Conservation (phyloP, 306 rosid species). For the Corylus avellana region DNA sequence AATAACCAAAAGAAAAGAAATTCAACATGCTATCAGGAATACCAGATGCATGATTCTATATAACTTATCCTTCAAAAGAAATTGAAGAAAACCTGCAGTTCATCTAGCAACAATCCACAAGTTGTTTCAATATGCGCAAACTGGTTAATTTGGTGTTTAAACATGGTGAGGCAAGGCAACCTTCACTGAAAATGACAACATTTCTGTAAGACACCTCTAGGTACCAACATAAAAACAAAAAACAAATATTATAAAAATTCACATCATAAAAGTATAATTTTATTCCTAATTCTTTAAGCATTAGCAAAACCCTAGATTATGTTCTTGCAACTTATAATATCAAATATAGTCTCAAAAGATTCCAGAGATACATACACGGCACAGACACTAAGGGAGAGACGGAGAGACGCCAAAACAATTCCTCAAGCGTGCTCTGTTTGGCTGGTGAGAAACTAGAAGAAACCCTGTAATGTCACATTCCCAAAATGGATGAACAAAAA, state of each 20-base stretch:
- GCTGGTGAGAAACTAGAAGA: not conserved
- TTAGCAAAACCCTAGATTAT: not conserved
- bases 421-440: not conserved
- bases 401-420: no score
- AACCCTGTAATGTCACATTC: not conserved
- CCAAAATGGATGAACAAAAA: no score
- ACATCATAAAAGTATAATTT: not conserved
- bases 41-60: not conserved
- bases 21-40: constrained; percentile 2
- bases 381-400: not conserved
- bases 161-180: constrained; percentile 47
- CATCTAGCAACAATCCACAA: constrained; percentile 51
- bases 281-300: not conserved
- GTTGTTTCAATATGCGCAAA: constrained; percentile 48
- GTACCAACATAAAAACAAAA: not conserved
- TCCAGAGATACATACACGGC: not conserved
- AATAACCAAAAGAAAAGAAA: constrained; percentile 18
- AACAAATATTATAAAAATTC: not conserved
- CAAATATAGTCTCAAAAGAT: not conserved
- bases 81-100: constrained; percentile 60
- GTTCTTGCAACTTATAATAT: not conserved
- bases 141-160: constrained; percentile 39
- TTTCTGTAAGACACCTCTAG: not conserved
- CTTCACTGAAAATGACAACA: constrained; percentile 16
- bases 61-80: constrained; percentile 19